These are phyloP conservation scores for Beauveria medogensis DNA, from an alignment of 2,329 filamentous ascomycete species.

Conservation along the genomic window DNA sequence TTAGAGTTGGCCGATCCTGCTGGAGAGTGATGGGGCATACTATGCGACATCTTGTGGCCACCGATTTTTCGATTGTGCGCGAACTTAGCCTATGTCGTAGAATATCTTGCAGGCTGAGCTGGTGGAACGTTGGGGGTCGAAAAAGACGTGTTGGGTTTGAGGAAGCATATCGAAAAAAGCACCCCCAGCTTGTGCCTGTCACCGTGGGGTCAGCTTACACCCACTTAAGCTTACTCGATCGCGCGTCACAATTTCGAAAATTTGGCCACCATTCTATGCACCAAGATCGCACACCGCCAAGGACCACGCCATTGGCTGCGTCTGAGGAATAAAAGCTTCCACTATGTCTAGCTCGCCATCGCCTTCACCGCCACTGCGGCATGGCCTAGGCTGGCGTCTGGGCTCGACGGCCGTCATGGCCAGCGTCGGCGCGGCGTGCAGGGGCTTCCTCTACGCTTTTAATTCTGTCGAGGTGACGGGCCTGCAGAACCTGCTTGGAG, in stretches of 20 bases:
- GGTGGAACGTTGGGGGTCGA: background rate
- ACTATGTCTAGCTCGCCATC: constrained; percentile 16
- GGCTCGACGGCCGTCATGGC: constrained; percentile 70
- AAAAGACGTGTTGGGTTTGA: background rate
- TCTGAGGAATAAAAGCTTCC: background rate
- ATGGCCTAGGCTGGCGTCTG: constrained; percentile 61
- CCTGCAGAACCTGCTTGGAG: constrained; percentile 62
- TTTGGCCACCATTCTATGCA: background rate
- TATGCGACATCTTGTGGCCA: constrained; percentile 29
- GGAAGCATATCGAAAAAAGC: background rate
- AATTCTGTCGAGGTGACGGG: constrained; percentile 72
- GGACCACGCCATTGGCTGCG: constrained; percentile 8
- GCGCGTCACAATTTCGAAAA: background rate
- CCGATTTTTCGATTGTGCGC: background rate
- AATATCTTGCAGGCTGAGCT: too few relatives aligned
- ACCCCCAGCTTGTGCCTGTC: background rate
- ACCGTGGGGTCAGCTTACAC: background rate
- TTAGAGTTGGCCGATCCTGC: constrained; percentile 4
- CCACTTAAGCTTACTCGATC: background rate
- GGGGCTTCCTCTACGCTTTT: constrained; percentile 65
- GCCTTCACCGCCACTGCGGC: constrained; percentile 29
- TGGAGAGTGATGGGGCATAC: constrained; percentile 24
- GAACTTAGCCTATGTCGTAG: too few relatives aligned
- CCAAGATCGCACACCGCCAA: background rate
- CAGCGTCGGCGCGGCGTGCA: constrained; percentile 59